A percentile compares a stretch with the other conserved stretches of the same genome.
These are phyloP conservation scores for Termitomyces sp. DNA, from an alignment of 768 basidiomycete species.

Conservation along the genomic window DNA sequence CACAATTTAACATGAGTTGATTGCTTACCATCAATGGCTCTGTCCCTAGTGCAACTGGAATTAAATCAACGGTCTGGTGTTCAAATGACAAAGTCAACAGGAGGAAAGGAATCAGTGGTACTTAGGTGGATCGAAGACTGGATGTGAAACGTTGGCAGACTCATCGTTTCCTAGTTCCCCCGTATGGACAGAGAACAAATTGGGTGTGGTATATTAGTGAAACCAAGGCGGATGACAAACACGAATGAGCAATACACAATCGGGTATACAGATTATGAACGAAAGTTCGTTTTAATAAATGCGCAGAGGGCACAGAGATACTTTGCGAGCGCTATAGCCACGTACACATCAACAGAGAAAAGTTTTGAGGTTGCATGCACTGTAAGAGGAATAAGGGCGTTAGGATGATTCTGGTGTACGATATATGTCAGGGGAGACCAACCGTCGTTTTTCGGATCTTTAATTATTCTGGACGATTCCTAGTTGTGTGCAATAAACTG, in stretches of 20 bases:
- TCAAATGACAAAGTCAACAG: too few relatives aligned
- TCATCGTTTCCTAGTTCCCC: background rate
- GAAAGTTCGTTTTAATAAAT: background rate
- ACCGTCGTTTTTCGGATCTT: background rate
- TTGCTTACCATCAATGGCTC: too few relatives aligned
- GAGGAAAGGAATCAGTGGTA: too few relatives aligned
- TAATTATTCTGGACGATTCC: background rate
- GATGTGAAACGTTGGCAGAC: too few relatives aligned
- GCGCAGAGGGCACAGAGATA: background rate
- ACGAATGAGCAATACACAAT: background rate
- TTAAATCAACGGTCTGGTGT: too few relatives aligned
- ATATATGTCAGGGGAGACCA: background rate
- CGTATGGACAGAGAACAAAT: background rate
- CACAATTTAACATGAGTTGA: too few relatives aligned
- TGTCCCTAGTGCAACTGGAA: too few relatives aligned
- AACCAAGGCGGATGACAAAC: background rate
- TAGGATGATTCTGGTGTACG: background rate
- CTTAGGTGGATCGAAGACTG: too few relatives aligned
- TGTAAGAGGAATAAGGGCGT: background rate
- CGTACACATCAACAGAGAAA: background rate
- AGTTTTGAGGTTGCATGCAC: background rate
- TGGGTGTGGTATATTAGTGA: background rate
- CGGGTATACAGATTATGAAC: background rate
- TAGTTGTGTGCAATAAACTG: constrained; percentile 1
- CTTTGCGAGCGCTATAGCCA: background rate